Evolutionary conservation across 2,329 filamentous ascomycete genomes (phyloP), one percentile per base, ranked within the genome.

Genomic region (Ophiobolus disseminans): DNA sequence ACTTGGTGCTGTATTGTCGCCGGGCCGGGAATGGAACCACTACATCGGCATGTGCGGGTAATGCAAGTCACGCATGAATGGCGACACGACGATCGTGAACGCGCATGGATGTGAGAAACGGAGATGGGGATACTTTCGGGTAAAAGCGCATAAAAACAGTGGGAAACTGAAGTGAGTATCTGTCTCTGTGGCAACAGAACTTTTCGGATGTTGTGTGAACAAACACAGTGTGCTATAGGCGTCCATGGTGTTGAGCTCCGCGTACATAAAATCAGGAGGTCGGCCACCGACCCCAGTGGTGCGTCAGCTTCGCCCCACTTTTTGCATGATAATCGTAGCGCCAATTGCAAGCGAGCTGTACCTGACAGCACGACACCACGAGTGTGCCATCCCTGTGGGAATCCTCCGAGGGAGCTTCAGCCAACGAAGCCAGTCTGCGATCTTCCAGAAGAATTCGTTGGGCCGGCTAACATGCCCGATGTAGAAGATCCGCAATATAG

Each of bases 181-280:
- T n/a, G n/a, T n/a, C n/a, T n/a, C n/a, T n/a, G n/a, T n/a, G n/a
- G n/a, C n/a, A 19, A 13, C 6, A 31, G 14, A n/a, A 21, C 20
- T 23, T 31, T 4, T 32, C 28, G 26, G 30, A 25, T 10, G 9
- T 36, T 17, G 40, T 3, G 16, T 16, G n/a, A 16, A 16, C 6
- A 22, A 14, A 17, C 9, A 26, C 14, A 4, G n/a, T 17, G 21
- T 40, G 22, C 10, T 17, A n/a, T 28, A 9, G 10, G n/a, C n/a
- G 10, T 11, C n/a, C 34, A 6, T 21, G 19, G 22, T 14, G 34
- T 37, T 37, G 34, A 21, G 16, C 10, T 37, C 11, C n/a, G 28
- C 26, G 21, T 20, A n/a, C n/a, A n/a, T n/a, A n/a, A 41, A 47
- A 41, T 41, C 31, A 36, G 44, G 44, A 47, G 44, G 44, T 47